phyloP scores from a whole-genome alignment of 2,329 filamentous ascomycete genomes.

The Calonectria naviculata region DNA sequence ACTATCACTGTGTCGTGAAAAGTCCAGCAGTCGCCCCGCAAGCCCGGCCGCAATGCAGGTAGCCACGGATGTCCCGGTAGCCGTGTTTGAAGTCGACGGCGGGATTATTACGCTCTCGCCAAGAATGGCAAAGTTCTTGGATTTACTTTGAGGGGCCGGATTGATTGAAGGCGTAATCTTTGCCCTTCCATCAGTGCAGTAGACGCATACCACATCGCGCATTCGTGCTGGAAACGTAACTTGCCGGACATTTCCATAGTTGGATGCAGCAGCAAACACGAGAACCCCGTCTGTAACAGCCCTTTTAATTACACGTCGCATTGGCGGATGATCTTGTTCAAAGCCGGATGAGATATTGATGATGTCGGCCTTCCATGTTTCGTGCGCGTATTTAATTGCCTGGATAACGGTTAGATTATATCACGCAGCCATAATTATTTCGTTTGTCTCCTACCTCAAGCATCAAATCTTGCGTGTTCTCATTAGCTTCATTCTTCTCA shows the following conservation, averaged over 20 bases:
- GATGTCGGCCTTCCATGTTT: constrained; percentile 17
- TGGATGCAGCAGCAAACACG: constrained; percentile 19
- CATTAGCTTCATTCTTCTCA: too few relatives aligned
- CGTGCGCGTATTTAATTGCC: constrained; percentile 11
- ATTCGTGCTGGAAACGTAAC: constrained; percentile 20
- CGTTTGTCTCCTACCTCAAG: neutral
- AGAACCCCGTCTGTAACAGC: constrained; percentile 6
- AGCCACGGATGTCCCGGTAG: constrained; percentile 13
- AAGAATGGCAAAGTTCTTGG: constrained; percentile 23
- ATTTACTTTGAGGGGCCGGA: constrained; percentile 1
- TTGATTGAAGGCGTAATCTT: constrained; percentile 18
- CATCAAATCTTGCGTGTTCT: constrained; percentile 5
- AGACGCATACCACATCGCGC: constrained; percentile 21
- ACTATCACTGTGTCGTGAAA: constrained; percentile 6
- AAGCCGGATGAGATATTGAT: constrained; percentile 23
- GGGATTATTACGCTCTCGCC: constrained; percentile 12
- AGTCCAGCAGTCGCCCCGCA: constrained; percentile 17
- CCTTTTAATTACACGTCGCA: constrained; percentile 12
- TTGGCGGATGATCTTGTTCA: neutral
- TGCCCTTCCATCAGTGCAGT: constrained; percentile 12
- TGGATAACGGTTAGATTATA: neutral
- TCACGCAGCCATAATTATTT: neutral
- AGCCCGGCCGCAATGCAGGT: constrained; percentile 17
- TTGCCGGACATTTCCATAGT: constrained; percentile 20
- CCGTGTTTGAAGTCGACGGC: neutral